Evolutionary conservation across 2,329 filamentous ascomycete genomes (phyloP).

Genomic region (Fusarium graminum): DNA sequence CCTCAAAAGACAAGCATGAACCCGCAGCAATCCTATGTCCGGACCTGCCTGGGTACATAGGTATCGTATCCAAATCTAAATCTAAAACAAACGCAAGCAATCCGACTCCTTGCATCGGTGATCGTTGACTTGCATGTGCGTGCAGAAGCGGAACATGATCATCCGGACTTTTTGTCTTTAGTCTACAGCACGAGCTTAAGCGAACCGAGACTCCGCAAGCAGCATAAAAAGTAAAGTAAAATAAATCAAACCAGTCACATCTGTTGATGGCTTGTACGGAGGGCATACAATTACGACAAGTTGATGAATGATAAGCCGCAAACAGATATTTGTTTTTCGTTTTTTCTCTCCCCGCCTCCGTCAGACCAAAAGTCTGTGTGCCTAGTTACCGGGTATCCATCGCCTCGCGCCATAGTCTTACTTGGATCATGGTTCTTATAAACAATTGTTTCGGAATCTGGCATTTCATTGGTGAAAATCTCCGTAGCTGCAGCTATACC

Average conservation of each 20-base stretch:
- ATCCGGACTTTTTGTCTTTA: neutral
- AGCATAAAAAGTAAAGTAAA: conserved; percentile 14
- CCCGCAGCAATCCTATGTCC: conserved; percentile 26
- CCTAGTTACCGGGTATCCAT: conserved; percentile 36
- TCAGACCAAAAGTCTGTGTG: conserved; percentile 21
- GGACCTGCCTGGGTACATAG: neutral
- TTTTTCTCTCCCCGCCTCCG: conserved; percentile 1
- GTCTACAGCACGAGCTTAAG: conserved; percentile 25
- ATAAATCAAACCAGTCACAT: conserved; percentile 13
- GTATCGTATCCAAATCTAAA: neutral
- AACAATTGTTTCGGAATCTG: conserved; percentile 29
- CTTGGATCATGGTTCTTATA: conserved; percentile 28
- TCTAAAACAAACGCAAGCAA: conserved; percentile 16
- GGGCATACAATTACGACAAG: conserved; percentile 1
- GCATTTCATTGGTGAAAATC: conserved; percentile 26
- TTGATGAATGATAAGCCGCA: conserved; percentile 24
- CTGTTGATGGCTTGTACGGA: conserved; percentile 17
- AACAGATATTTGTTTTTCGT: conserved; percentile 37
- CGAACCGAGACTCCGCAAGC: conserved; percentile 35
- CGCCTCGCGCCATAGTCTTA: conserved; percentile 2
- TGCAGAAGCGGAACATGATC: conserved; percentile 32
- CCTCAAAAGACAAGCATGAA: conserved; percentile 37
- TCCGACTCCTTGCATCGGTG: conserved; percentile 36
- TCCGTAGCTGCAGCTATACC: conserved; percentile 17
- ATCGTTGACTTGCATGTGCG: conserved; percentile 46